Evolutionary conservation across 768 basidiomycete genomes (phyloP).

Genomic region (Cubamyces lactineus): DNA sequence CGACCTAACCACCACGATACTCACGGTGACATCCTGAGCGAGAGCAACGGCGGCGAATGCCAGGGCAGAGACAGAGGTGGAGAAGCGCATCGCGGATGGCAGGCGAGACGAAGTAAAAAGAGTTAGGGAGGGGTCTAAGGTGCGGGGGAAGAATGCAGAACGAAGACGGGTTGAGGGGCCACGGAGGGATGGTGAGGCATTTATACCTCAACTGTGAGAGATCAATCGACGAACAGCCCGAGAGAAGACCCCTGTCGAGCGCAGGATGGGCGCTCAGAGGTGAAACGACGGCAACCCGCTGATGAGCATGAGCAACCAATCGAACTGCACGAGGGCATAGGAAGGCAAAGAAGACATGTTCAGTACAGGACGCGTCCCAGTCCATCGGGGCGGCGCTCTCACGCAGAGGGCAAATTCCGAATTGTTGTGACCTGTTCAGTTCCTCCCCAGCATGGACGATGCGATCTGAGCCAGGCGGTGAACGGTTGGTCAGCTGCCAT

Average conservation of each 20-base stretch:
- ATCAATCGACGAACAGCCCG: constrained; percentile 4
- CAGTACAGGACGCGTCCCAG: neutral
- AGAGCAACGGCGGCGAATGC: constrained; percentile 24
- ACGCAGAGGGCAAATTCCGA: constrained; percentile 6
- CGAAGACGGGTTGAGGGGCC: constrained; percentile 11
- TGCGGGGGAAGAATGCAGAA: neutral
- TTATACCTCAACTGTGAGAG: constrained; percentile 10
- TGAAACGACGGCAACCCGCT: constrained; percentile 18
- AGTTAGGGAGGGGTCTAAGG: constrained; percentile 6
- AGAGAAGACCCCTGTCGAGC: constrained; percentile 9
- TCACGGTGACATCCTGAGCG: constrained; percentile 28
- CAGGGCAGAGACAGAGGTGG: constrained; percentile 20
- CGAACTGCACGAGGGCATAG: neutral
- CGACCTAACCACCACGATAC: neutral
- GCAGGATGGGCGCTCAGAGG: constrained; percentile 8
- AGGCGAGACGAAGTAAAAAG: neutral
- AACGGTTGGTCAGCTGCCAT: neutral
- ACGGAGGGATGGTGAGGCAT: neutral
- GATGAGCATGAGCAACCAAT: constrained; percentile 10
- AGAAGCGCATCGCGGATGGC: constrained; percentile 24
- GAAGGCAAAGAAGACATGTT: constrained; percentile 2
- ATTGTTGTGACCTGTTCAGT: neutral
- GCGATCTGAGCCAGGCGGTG: neutral
- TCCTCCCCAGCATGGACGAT: neutral
- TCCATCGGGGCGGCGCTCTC: constrained; percentile 4